These are phyloP conservation scores for Plasmodium chabaudi DNA, from an alignment of 169 alveolate species.

Conservation along the genomic window DNA sequence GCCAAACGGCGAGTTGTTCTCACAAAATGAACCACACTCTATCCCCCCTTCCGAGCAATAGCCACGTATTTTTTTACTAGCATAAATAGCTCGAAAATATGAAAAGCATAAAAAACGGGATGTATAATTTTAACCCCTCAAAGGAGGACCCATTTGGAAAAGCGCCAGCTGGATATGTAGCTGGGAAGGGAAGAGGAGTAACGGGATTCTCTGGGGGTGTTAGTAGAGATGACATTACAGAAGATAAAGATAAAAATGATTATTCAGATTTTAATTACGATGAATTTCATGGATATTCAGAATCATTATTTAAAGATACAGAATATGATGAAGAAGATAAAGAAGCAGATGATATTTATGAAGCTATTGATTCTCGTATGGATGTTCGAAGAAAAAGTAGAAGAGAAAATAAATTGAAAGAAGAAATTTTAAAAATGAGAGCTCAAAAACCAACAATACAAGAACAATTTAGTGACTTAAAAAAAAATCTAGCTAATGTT, in stretches of 20 bases:
- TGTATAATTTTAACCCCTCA: slow-evolving; percentile 17
- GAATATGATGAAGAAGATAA: slow-evolving; percentile 95
- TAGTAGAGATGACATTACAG: slow-evolving; percentile 95
- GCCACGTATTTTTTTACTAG: too few relatives aligned
- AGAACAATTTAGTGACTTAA: slow-evolving; percentile 81
- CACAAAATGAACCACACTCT: too few relatives aligned
- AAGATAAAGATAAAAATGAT: slow-evolving; percentile 90
- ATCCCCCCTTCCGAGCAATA: too few relatives aligned
- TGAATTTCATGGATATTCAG: slow-evolving; percentile 94
- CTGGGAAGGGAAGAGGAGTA: slow-evolving; percentile 98
- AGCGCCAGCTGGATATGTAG: slow-evolving; percentile 96
- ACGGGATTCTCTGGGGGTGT: slow-evolving; percentile 98
- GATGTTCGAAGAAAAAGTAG: slow-evolving; percentile 92
- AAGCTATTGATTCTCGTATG: slow-evolving; percentile 92
- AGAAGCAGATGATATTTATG: slow-evolving; percentile 94
- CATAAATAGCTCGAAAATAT: background rate
- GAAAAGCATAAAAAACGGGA: slow-evolving; percentile 22
- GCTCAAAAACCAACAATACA: slow-evolving; percentile 84
- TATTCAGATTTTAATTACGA: slow-evolving; percentile 93
- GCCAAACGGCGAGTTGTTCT: too few relatives aligned
- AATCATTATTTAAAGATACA: slow-evolving; percentile 87
- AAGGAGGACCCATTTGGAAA: slow-evolving; percentile 90
- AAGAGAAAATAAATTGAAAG: slow-evolving; percentile 91
- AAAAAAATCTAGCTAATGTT: slow-evolving; percentile 83
- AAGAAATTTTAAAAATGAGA: slow-evolving; percentile 89